These are phyloP conservation scores for Verticillium dahliae DNA, from an alignment of 2,329 filamentous ascomycete species.

Conservation along the genomic window DNA sequence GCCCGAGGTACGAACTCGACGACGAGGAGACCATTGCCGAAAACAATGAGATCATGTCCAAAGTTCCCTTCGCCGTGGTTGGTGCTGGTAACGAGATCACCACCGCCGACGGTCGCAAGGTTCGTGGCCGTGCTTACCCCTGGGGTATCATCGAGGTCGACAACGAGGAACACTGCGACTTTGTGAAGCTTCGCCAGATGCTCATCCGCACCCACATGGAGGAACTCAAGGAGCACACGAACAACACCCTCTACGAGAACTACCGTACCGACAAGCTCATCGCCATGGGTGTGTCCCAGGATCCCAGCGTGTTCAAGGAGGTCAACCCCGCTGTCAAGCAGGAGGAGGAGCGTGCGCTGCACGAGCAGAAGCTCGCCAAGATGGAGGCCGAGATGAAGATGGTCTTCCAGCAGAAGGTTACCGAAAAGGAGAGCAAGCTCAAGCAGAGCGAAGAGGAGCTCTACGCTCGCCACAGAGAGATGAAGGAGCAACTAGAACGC, in stretches of 20 bases:
- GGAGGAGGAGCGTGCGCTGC: conserved; percentile 94
- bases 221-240: conserved; percentile 99
- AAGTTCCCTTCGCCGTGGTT: conserved; percentile 97
- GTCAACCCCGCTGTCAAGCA: conserved; percentile 99
- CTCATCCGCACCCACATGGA: conserved; percentile 99
- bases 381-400: conserved; percentile 99
- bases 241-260: conserved; percentile 98
- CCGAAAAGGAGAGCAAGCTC: conserved; percentile 98
- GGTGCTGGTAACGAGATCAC: conserved; percentile 93
- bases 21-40: conserved; percentile 99
- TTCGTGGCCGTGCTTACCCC: conserved; percentile 91
- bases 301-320: conserved; percentile 99
- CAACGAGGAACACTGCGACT: conserved; percentile 99
- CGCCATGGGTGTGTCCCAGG: conserved; percentile 95
- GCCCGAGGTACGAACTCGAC: conserved; percentile 95
- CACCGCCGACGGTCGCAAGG: conserved; percentile 86
- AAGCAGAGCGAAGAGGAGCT: conserved; percentile 99
- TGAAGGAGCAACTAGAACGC: conserved; percentile 98
- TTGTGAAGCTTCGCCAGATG: conserved; percentile 99
- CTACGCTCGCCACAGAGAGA: conserved; percentile 95
- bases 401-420: conserved; percentile 99
- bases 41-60: conserved; percentile 99
- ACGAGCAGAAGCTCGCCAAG: conserved; percentile 99
- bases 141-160: conserved; percentile 99
- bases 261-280: conserved; percentile 99